Percentiles rank a stretch among this genome's conserved stretches.
phyloP scores from a whole-genome alignment of 495 filamentous ascomycete genomes.

The Astrothelium subdiscretum region DNA sequence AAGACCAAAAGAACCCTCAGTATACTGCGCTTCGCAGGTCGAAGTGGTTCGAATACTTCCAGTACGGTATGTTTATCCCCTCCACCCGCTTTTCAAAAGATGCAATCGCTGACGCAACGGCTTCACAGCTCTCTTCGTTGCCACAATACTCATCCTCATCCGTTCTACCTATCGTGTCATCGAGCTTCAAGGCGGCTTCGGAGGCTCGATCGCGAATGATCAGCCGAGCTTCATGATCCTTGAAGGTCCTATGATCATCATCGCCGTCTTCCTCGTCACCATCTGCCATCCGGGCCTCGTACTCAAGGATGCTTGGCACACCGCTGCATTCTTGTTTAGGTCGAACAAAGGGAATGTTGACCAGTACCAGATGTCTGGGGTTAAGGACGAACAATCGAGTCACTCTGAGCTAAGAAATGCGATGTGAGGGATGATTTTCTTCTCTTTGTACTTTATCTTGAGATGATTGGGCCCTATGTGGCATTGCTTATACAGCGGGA shows the following conservation, averaged over 20 bases:
- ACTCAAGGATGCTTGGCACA: slow-evolving; percentile 25
- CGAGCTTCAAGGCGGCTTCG: slow-evolving; percentile 54
- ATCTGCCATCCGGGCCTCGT: slow-evolving; percentile 42
- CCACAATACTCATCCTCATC: slow-evolving; percentile 49
- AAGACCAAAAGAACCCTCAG: slow-evolving; percentile 6
- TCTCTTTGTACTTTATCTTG: background rate
- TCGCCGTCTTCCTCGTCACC: slow-evolving; percentile 46
- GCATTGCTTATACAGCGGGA: too few species aligned
- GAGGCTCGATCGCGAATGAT: slow-evolving; percentile 43
- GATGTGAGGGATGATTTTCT: background rate
- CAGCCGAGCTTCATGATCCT: slow-evolving; percentile 56
- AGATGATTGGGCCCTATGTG: too few species aligned
- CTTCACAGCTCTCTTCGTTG: slow-evolving; percentile 30
- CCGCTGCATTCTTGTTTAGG: background rate
- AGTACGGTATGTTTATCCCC: background rate
- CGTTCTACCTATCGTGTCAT: slow-evolving; percentile 52
- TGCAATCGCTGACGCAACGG: background rate
- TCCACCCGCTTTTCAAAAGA: background rate
- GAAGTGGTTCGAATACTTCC: slow-evolving; percentile 10
- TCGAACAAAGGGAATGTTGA: background rate
- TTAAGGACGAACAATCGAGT: background rate
- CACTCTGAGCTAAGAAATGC: background rate
- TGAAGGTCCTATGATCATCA: slow-evolving; percentile 57
- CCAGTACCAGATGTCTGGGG: background rate
- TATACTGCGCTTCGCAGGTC: slow-evolving; percentile 4